Conservation (phyloP, 176 grass and related monocot genomes). For the Guadua angustifolia region DNA sequence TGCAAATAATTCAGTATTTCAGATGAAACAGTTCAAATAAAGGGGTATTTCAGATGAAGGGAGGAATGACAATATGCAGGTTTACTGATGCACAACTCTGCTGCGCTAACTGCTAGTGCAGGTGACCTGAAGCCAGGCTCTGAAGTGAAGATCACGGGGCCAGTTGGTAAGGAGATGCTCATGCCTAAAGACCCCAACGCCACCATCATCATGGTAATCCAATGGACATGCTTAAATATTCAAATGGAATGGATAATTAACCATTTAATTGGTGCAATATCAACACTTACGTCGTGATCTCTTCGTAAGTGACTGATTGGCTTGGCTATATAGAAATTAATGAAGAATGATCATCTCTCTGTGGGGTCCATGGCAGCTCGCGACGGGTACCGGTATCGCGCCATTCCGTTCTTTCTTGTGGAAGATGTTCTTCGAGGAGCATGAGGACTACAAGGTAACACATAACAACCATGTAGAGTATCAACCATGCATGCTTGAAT, state of each 20-base stretch:
- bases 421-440: slow-evolving; percentile 99
- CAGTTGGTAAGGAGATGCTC: slow-evolving; percentile 96
- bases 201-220: slow-evolving; percentile 70
- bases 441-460: slow-evolving; percentile 81
- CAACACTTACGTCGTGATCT: too few relatives aligned
- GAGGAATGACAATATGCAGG: too few relatives aligned
- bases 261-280: too few relatives aligned
- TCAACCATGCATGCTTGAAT: neutral
- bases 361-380: slow-evolving; percentile 58
- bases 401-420: slow-evolving; percentile 88
- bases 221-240: too few relatives aligned
- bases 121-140: slow-evolving; percentile 75
- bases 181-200: slow-evolving; percentile 98
- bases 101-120: slow-evolving; percentile 8
- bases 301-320: too few relatives aligned
- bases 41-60: too few relatives aligned
- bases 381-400: slow-evolving; percentile 87
- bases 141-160: slow-evolving; percentile 83
- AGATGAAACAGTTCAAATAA: too few relatives aligned
- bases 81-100: too few relatives aligned
- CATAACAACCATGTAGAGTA: neutral
- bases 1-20: too few relatives aligned
- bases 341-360: too few relatives aligned
- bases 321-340: too few relatives aligned
- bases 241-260: too few relatives aligned